Evolutionary conservation across 257 asterid species (phyloP), one percentile per base, ranked within the genome.

Genomic region (Cruciata laevipes): DNA sequence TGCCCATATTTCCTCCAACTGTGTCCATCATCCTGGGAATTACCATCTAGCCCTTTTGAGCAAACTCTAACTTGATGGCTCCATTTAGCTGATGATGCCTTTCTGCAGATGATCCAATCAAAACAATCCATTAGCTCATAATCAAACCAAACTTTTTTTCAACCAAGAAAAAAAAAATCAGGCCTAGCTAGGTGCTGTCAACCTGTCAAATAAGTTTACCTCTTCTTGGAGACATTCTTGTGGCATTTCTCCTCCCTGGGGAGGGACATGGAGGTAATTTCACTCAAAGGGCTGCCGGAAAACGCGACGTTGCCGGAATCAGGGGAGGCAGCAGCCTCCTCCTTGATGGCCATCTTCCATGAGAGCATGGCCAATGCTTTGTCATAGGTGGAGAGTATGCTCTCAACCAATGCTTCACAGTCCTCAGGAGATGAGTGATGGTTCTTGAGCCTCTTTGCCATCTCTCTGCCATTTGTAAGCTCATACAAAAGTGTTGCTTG

Each of bases 1-100:
- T 92, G 98, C 8, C 98, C 98, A 71, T 89, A 92, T 78, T 92
- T 92, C 65, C 97, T 86, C 98, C 98, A 92, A 67, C 81, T 78
- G 58, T 82, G 75, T 4, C 93, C 98, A 82, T 89, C 98, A 42
- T 79, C 83, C 33, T 71, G 67, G 21, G 77, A 33, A 18, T 7
- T 82, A 60, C 84, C 81, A 69, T 88, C 97, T 5, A 59, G 58
- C 4, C 77, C 71, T 64, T 63, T 85, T 5, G 76, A 63, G 74
- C 78, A 63, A 25, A 83, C 83, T 0, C 83, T 75, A 67, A 86
- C 78, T 58, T 83, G 81, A 68, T 83, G 81, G 38, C 80, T 86
- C 88, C 89, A 76, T 71, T 63, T 80, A 42, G 82, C 76, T 60
- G 76, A 40, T 60, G 76, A 40, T 72, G 77, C 79, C 80, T 89